These are phyloP conservation scores for Exserohilum turcica DNA, from an alignment of 2,329 filamentous ascomycete species.

Conservation along the genomic window DNA sequence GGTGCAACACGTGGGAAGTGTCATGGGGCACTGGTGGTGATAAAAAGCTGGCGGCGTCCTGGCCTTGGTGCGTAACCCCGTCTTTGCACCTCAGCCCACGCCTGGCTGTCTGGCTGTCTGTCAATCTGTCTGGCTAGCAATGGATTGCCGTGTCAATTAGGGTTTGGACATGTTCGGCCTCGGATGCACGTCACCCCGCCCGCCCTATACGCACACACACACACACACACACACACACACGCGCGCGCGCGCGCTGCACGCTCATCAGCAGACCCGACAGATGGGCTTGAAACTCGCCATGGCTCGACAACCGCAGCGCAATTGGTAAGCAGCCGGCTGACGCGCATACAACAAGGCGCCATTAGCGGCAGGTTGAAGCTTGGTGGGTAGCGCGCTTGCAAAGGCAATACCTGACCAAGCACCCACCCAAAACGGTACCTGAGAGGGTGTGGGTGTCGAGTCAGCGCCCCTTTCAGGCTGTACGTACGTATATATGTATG, in stretches of 20 bases:
- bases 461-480: slow-evolving; percentile 7
- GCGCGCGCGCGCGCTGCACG: not conserved
- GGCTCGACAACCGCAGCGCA: not conserved
- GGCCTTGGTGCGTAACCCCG: not conserved
- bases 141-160: too few species aligned
- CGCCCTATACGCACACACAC: not conserved
- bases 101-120: not conserved
- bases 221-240: too few species aligned
- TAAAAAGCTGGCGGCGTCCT: not conserved
- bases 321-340: slow-evolving; percentile 4
- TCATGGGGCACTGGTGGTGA: not conserved
- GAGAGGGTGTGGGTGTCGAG: slow-evolving; percentile 9
- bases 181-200: too few species aligned
- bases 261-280: not conserved
- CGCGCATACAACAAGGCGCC: slow-evolving; percentile 1
- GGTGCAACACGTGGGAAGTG: slow-evolving; percentile 2
- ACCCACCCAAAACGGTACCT: not conserved
- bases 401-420: not conserved
- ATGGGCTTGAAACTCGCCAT: not conserved
- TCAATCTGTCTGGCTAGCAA: not conserved
- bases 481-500: slow-evolving; percentile 2
- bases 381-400: not conserved
- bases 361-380: too few species aligned
- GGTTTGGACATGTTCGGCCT: too few species aligned
- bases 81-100: not conserved